Conservation (phyloP, 257 asterid genomes). For the Salvia hispanica region DNA sequence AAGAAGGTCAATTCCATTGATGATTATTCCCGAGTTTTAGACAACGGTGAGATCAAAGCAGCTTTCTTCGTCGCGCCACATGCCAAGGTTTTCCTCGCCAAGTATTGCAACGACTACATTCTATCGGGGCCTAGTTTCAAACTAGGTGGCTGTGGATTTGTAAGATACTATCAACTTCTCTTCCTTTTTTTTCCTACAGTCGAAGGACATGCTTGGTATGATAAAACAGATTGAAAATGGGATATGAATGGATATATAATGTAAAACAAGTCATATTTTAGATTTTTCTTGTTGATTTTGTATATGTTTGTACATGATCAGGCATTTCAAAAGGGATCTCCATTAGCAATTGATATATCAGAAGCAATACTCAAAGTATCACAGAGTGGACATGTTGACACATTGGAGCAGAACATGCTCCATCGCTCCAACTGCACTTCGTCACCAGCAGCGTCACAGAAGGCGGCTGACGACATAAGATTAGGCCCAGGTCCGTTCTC, state of each 20-base stretch:
- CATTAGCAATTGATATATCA: too few relatives aligned
- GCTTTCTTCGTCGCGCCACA: constrained; percentile 66
- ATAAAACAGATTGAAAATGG: too few relatives aligned
- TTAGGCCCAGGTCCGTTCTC: constrained; percentile 50
- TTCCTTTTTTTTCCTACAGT: too few relatives aligned
- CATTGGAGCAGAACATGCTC: constrained; percentile 28
- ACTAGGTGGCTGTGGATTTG: constrained; percentile 76
- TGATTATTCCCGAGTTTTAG: constrained; percentile 50
- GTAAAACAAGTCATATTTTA: too few relatives aligned
- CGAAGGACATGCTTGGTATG: too few relatives aligned
- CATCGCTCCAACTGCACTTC: constrained; percentile 40
- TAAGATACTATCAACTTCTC: constrained; percentile 38
- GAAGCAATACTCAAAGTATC: too few relatives aligned
- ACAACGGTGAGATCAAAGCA: constrained; percentile 52
- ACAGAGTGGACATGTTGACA: too few relatives aligned
- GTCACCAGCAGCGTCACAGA: not conserved
- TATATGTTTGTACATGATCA: too few relatives aligned
- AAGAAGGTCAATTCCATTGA: constrained; percentile 29
- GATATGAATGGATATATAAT: too few relatives aligned
- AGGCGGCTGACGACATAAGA: constrained; percentile 21
- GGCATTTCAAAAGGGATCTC: constrained; percentile 30
- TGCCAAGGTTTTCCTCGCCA: constrained; percentile 31
- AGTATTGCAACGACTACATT: constrained; percentile 51
- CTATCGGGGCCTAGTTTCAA: constrained; percentile 49
- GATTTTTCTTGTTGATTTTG: too few relatives aligned